Evolutionary conservation across 148 eudicot species (phyloP).

Genomic region (Silene uniflora): DNA sequence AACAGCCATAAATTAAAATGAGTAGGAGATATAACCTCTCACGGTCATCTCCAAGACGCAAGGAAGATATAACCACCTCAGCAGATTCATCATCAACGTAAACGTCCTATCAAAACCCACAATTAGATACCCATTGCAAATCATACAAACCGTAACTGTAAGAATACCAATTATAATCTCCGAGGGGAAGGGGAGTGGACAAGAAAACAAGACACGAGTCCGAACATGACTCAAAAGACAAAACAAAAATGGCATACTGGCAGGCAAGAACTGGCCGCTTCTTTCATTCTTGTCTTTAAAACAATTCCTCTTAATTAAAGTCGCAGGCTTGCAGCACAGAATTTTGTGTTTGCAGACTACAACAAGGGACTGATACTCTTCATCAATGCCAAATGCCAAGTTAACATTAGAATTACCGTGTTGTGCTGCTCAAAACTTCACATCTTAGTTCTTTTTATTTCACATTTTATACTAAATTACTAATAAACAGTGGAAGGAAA

Average conservation of each 20-base stretch:
- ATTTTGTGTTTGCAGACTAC: background rate
- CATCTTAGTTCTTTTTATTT: background rate
- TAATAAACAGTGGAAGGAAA: no score
- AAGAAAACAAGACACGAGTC: background rate
- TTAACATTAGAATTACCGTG: background rate
- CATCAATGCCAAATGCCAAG: background rate
- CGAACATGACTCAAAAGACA: background rate
- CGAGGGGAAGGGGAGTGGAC: background rate
- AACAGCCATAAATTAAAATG: background rate
- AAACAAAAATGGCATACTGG: no score
- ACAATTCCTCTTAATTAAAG: background rate
- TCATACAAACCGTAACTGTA: background rate
- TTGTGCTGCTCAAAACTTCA: background rate
- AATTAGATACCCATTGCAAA: conserved; percentile 1
- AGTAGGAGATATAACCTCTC: conserved; percentile 45
- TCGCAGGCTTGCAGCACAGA: background rate
- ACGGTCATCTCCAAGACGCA: conserved; percentile 85
- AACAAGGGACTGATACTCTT: background rate
- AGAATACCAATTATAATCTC: background rate
- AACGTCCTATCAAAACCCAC: conserved; percentile 59
- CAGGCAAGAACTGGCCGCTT: background rate
- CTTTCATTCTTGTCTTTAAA: background rate
- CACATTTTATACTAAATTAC: no score
- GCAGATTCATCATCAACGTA: conserved; percentile 98
- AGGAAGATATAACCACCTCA: conserved; percentile 93